Conservation (phyloP, 352 stramenopile species). For the Globisporangium iwayamae region DNA sequence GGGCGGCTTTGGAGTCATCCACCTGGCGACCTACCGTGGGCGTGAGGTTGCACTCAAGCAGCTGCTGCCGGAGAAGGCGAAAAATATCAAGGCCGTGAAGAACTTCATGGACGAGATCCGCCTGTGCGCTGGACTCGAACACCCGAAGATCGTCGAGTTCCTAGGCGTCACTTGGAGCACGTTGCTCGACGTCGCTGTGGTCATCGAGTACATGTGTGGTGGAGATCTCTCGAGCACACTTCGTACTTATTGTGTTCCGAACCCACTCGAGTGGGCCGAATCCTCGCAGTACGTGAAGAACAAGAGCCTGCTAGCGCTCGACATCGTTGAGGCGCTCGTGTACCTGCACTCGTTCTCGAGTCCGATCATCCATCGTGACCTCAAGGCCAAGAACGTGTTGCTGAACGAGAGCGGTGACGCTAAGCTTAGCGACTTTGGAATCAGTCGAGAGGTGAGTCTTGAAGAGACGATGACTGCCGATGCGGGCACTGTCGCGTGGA, state of each 20-base stretch:
- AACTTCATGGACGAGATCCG: constrained; percentile 69
- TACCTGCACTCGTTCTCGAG: constrained; percentile 49
- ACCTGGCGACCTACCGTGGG: constrained; percentile 33
- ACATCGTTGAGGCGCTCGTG: constrained; percentile 44
- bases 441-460: constrained; percentile 28
- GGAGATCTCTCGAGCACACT: constrained; percentile 37
- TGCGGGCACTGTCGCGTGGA: constrained; percentile 37
- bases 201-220: constrained; percentile 45
- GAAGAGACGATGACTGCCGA: constrained; percentile 31
- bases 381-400: constrained; percentile 54
- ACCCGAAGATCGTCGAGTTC: constrained; percentile 50
- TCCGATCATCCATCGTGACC: constrained; percentile 48
- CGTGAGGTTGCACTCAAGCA: constrained; percentile 45
- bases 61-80: constrained; percentile 26
- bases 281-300: constrained; percentile 1
- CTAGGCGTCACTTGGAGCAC: constrained; percentile 48
- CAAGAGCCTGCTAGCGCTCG: constrained; percentile 42
- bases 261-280: constrained; percentile 9
- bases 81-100: constrained; percentile 21
- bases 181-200: constrained; percentile 39
- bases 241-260: constrained; percentile 14
- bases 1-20: constrained; percentile 61
- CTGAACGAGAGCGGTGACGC: constrained; percentile 19
- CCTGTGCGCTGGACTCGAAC: constrained; percentile 46
- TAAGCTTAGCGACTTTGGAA: constrained; percentile 59